phyloP scores from a whole-genome alignment of 2,329 filamentous ascomycete species.

The Trichoderma harzianum region DNA sequence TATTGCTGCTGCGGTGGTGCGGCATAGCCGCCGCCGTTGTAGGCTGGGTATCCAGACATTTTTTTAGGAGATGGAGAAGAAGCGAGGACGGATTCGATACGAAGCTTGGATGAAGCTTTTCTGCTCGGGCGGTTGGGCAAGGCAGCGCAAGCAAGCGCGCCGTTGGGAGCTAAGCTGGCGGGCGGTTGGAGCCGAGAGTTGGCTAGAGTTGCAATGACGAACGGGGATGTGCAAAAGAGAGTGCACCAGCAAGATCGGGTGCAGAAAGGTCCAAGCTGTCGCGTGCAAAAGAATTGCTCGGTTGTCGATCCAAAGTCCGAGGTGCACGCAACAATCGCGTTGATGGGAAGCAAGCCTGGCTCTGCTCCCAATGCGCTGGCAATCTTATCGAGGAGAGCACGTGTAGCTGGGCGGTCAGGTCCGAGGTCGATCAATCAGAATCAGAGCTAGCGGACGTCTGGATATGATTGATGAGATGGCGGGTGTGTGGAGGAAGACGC shows the following conservation, averaged over 20 bases:
- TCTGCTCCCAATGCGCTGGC: conserved; percentile 4
- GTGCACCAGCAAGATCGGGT: neutral
- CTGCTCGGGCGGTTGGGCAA: neutral
- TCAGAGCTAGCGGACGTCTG: neutral
- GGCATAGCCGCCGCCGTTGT: conserved; percentile 17
- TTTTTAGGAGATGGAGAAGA: neutral
- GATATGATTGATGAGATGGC: neutral
- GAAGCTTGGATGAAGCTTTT: conserved; percentile 1
- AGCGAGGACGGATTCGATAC: neutral
- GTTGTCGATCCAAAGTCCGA: neutral
- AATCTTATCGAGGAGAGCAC: conserved; percentile 11
- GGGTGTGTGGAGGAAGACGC: neutral
- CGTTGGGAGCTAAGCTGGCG: neutral
- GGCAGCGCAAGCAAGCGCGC: conserved; percentile 13
- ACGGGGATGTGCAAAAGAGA: neutral
- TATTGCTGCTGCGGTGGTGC: conserved; percentile 18
- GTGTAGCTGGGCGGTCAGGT: conserved; percentile 14
- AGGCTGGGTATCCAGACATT: conserved; percentile 18
- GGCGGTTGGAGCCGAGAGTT: conserved; percentile 1
- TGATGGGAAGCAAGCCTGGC: neutral
- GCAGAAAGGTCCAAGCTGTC: neutral
- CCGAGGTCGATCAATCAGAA: conserved; percentile 6
- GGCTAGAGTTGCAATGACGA: neutral
- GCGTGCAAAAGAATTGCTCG: neutral
- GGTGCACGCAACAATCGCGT: neutral